Evolutionary conservation across 306 rosid genomes (phyloP).

Genomic region (Ceratonia siliqua): DNA sequence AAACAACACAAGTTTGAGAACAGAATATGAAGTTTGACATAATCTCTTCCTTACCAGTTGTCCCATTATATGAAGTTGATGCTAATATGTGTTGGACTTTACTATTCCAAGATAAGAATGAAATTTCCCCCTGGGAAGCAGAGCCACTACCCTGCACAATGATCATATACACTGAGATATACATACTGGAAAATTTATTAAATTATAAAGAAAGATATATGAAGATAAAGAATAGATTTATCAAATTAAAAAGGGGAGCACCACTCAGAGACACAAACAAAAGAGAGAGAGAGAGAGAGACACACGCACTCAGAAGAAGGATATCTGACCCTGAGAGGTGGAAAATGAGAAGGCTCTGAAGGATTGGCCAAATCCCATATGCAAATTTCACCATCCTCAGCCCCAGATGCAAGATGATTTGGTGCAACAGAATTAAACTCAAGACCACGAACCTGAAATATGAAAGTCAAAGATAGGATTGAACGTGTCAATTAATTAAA

Average conservation of each 20-base stretch:
- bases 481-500: slow-evolving; percentile 23
- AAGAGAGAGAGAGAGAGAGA: not conserved
- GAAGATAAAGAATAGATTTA: slow-evolving; percentile 18
- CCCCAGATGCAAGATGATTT: slow-evolving; percentile 92
- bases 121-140: slow-evolving; percentile 92
- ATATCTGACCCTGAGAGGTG: slow-evolving; percentile 82
- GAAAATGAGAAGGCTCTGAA: slow-evolving; percentile 86
- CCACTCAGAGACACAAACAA: not conserved
- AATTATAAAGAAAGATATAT: slow-evolving; percentile 18
- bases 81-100: slow-evolving; percentile 97
- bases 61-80: slow-evolving; percentile 91
- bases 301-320: slow-evolving; percentile 12
- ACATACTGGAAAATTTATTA: slow-evolving; percentile 8
- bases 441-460: slow-evolving; percentile 88
- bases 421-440: slow-evolving; percentile 85
- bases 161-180: slow-evolving; percentile 20
- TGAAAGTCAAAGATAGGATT: slow-evolving; percentile 19
- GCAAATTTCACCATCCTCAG: slow-evolving; percentile 97
- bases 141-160: slow-evolving; percentile 89
- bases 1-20: slow-evolving; percentile 16
- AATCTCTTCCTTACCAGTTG: slow-evolving; percentile 72
- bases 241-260: not conserved
- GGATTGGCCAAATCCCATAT: slow-evolving; percentile 98
- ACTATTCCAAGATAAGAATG: slow-evolving; percentile 98
- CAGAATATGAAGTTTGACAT: slow-evolving; percentile 17